A percentile compares a stretch with the other conserved stretches of the same genome.
These are phyloP conservation scores for Nakazawaea peltata DNA, from an alignment of 805 yeast species.

Conservation along the genomic window DNA sequence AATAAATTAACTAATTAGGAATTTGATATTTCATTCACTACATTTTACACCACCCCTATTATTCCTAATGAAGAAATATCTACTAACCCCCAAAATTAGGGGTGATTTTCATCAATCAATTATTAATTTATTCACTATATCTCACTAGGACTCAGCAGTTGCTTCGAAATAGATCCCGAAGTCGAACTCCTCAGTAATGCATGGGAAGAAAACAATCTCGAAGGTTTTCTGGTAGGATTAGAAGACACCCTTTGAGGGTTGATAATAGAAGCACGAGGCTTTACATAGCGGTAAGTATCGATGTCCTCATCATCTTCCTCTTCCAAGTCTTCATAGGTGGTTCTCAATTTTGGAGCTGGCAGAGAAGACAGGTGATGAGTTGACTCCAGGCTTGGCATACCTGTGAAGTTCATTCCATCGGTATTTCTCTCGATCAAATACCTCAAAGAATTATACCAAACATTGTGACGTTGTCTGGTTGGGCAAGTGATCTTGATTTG, in stretches of 20 bases:
- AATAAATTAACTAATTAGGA: too few relatives aligned
- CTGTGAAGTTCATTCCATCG: constrained; percentile 40
- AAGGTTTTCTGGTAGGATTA: constrained; percentile 2
- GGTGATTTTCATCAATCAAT: too few relatives aligned
- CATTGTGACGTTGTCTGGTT: constrained; percentile 77
- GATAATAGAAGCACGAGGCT: constrained; percentile 6
- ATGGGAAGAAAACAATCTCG: constrained; percentile 1
- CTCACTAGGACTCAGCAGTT: too few relatives aligned
- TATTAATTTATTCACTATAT: too few relatives aligned
- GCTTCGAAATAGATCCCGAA: too few relatives aligned
- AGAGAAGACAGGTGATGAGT: neutral
- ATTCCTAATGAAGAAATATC: too few relatives aligned
- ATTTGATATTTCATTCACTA: too few relatives aligned
- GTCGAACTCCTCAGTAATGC: constrained; percentile 5
- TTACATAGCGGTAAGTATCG: constrained; percentile 7
- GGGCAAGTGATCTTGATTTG: constrained; percentile 79
- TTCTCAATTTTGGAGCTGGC: neutral
- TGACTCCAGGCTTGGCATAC: neutral
- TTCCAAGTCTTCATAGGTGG: constrained; percentile 2
- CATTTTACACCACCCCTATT: too few relatives aligned
- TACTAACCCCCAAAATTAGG: too few relatives aligned
- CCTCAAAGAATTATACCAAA: constrained; percentile 82
- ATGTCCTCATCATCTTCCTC: constrained; percentile 3
- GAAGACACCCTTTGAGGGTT: constrained; percentile 2
- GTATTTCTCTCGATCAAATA: constrained; percentile 62